These are phyloP conservation scores for Pseudopithomyces maydicus DNA, from an alignment of 2,329 filamentous ascomycete genomes.

Conservation along the genomic window DNA sequence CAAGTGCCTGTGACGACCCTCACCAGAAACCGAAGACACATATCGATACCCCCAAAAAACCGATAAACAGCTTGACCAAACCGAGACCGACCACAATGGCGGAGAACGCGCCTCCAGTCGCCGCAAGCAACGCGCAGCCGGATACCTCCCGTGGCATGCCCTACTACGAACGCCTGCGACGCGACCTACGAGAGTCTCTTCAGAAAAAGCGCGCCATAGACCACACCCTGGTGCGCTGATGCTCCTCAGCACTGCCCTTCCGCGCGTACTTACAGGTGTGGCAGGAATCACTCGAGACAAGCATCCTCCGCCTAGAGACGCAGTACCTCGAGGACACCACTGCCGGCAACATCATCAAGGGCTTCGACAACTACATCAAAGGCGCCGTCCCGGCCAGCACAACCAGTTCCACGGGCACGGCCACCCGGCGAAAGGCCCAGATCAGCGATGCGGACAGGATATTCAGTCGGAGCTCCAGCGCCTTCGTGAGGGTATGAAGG, in stretches of 20 bases:
- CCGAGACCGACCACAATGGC: conserved; percentile 46
- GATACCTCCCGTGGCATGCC: conserved; percentile 60
- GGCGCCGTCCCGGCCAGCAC: conserved; percentile 68
- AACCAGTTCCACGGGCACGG: conserved; percentile 43
- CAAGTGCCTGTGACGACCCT: background rate
- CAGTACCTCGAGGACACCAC: conserved; percentile 86
- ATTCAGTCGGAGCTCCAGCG: conserved; percentile 59
- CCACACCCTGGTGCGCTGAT: conserved; percentile 58
- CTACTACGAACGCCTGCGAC: conserved; percentile 75
- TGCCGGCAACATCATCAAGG: conserved; percentile 92
- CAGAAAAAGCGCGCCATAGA: conserved; percentile 69
- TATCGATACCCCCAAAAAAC: background rate
- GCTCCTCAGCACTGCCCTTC: conserved; percentile 2
- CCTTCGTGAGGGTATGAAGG: conserved; percentile 42
- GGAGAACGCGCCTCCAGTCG: conserved; percentile 52
- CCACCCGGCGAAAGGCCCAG: conserved; percentile 64
- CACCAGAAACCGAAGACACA: background rate
- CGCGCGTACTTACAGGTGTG: conserved; percentile 18
- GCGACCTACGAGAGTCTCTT: conserved; percentile 69
- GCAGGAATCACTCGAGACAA: conserved; percentile 71
- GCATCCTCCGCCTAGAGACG: conserved; percentile 81
- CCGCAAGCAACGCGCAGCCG: conserved; percentile 40
- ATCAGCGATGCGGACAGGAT: conserved; percentile 74
- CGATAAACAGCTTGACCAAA: background rate
- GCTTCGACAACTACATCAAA: conserved; percentile 98